Conservation (phyloP, 139 green algal genomes). For the Closterium sp. region DNA sequence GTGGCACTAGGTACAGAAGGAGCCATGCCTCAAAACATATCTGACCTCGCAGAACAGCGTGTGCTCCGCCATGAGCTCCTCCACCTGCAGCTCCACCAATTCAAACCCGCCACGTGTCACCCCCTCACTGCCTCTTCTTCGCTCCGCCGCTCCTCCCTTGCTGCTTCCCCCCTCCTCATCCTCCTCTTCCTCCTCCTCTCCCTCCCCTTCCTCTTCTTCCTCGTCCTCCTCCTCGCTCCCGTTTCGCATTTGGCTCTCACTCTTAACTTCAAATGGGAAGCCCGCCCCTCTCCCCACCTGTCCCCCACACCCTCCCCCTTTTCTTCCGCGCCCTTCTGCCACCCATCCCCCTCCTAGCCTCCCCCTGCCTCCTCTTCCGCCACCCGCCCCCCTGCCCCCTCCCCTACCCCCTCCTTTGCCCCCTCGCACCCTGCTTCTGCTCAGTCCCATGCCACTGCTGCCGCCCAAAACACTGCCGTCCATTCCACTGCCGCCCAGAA, state of each 20-base stretch:
- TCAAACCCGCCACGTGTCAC: conserved; percentile 3
- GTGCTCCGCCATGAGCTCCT: conserved; percentile 7
- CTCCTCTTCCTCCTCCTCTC: background rate
- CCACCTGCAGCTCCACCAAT: background rate
- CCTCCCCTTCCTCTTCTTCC: no score
- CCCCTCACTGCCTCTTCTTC: background rate
- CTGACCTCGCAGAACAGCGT: conserved; percentile 11
- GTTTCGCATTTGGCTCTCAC: background rate
- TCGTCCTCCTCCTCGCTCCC: background rate
- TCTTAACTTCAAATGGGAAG: background rate
- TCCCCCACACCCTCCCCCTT: background rate
- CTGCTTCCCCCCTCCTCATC: background rate
- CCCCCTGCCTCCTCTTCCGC: background rate
- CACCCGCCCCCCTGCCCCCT: background rate
- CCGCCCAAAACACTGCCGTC: background rate
- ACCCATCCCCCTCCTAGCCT: background rate
- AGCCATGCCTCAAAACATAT: no score
- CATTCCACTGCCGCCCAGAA: background rate
- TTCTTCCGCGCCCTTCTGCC: background rate
- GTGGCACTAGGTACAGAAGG: no score
- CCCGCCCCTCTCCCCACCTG: background rate
- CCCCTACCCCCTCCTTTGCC: background rate
- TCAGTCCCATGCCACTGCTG: background rate
- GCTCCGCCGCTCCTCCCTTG: no score
- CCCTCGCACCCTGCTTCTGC: background rate